Evolutionary conservation across 2,329 filamentous ascomycete genomes (phyloP), one percentile per base, ranked within the genome.

Genomic region (Aureobasidium sp.): DNA sequence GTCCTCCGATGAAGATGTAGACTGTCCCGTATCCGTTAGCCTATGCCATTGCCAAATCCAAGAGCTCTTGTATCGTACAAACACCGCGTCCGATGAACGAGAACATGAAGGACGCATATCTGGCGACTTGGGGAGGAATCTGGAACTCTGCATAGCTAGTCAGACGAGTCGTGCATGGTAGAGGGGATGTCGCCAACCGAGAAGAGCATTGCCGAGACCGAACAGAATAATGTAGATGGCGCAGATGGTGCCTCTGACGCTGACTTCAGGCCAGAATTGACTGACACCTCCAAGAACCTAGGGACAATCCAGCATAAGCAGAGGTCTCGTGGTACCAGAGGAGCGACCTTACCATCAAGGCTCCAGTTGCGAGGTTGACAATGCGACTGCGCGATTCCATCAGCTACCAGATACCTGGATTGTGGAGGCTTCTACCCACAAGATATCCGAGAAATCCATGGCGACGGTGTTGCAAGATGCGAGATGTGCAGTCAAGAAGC

Each of bases 61-160:
- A 5, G 9, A 48, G 45, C 45, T 54, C 27, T 13, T n/a, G 51
- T 21, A 44, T 49, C 37, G 14, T 45, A 96, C 92, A 97, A 74
- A 91, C 82, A 77, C 94, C 94, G 73, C 94, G 91, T 64, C 94
- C 94, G 68, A 97, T 79, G 82, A 99, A 97, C 62, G 90, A 96
- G 81, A 97, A 97, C 77, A 97, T 87, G 81, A 99, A 99, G 11
- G 91, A 96, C 60, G 91, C 93, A 79, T 97, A 96, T 78, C 91
- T 88, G 62, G 91, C 88, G 60, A 96, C 82, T 74, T 96, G 92
- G 63, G 92, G 90, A 55, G 94, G 93, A 68, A 97, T 93, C 77
- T 96, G 89, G 79, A 97, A 96, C 77, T 99, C 94, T 77, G 68
- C 39, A 42, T 7, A 9, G 25, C n/a, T 21, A 36, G 66, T 74